Conservation (phyloP, 78 protist species). For the Chrysochromulina parva region DNA sequence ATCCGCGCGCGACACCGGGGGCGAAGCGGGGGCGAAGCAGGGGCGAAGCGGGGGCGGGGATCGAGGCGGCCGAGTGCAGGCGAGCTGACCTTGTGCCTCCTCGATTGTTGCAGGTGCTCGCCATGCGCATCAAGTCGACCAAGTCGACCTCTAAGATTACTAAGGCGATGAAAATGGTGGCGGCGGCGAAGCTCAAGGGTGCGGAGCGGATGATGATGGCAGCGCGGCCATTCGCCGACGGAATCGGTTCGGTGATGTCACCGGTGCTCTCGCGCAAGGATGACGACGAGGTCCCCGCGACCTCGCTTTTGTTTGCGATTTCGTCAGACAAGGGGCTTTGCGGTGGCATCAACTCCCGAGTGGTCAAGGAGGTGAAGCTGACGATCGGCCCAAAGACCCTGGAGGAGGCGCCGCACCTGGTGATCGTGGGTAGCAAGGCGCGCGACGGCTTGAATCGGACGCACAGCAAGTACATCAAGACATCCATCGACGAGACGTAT, state of each 20-base stretch:
- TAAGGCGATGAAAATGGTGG: conserved; percentile 66
- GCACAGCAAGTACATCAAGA: not conserved
- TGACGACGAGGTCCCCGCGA: not conserved
- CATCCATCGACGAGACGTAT: conserved; percentile 34
- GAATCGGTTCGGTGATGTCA: not conserved
- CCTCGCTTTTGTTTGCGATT: not conserved
- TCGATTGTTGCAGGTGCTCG: not conserved
- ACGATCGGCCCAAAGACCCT: too few species aligned
- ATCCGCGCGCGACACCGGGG: too few species aligned
- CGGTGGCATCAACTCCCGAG: conserved; percentile 58
- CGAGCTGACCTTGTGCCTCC: too few species aligned
- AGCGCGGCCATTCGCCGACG: not conserved
- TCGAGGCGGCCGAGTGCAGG: too few species aligned
- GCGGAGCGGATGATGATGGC: conserved; percentile 37
- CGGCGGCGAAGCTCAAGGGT: conserved; percentile 53
- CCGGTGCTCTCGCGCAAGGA: not conserved
- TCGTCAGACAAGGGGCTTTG: conserved; percentile 71
- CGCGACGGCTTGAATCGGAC: conserved; percentile 1
- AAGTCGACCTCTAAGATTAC: conserved; percentile 58
- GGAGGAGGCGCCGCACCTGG: not conserved
- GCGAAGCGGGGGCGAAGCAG: too few species aligned
- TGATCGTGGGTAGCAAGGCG: conserved; percentile 55
- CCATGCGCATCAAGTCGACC: conserved; percentile 43
- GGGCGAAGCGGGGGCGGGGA: too few species aligned
- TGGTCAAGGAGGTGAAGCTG: not conserved